Conservation (phyloP, 2,329 filamentous ascomycete genomes). For the Colletotrichum simmondsii region DNA sequence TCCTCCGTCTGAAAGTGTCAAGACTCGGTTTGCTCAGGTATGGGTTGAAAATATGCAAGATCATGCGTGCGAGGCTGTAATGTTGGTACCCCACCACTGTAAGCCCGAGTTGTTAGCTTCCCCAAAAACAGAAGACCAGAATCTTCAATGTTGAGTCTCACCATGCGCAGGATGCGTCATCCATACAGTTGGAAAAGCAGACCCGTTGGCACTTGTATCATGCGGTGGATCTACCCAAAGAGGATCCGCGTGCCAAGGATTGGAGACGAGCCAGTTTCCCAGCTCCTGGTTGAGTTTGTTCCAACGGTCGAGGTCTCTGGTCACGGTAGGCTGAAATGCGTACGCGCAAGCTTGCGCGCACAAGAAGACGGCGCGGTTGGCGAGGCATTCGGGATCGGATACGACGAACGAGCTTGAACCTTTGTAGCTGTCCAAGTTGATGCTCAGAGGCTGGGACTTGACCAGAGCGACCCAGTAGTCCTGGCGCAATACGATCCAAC, state of each 20-base stretch:
- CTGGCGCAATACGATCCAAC: conserved; percentile 60
- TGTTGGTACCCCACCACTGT: conserved; percentile 51
- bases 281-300: conserved; percentile 37
- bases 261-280: conserved; percentile 37
- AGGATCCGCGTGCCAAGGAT: conserved; percentile 34
- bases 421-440: conserved; percentile 48
- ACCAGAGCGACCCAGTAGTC: conserved; percentile 58
- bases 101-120: not conserved
- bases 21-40: conserved; percentile 39
- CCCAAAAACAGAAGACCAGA: fast-evolving
- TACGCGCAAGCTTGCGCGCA: conserved; percentile 45
- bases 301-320: conserved; percentile 37
- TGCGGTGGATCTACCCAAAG: conserved; percentile 23
- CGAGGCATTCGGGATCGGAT: conserved; percentile 39
- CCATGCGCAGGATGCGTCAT: conserved; percentile 14
- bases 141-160: not conserved
- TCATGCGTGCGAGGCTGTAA: conserved; percentile 50
- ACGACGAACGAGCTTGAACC: conserved; percentile 39
- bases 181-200: conserved; percentile 33
- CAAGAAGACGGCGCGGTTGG: conserved; percentile 41
- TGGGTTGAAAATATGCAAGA: conserved; percentile 52
- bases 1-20: conserved; percentile 36
- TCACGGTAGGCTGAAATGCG: conserved; percentile 45
- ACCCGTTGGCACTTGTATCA: conserved; percentile 6
- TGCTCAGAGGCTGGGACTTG: conserved; percentile 49